Conservation (phyloP, 192 early-diverging fungal genomes). For the Podila epigama region DNA sequence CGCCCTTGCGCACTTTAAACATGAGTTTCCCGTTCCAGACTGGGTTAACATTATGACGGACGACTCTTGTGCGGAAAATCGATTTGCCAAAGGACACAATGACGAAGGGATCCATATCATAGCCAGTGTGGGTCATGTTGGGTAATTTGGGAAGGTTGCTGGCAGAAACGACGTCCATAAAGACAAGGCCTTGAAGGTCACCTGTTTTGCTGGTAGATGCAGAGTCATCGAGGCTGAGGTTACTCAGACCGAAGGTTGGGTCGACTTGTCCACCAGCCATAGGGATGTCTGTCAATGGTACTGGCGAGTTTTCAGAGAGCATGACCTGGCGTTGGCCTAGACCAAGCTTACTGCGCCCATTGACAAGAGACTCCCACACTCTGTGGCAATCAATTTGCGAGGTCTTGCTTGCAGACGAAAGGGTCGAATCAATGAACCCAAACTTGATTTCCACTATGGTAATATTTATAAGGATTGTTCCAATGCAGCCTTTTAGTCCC, state of each 20-base stretch:
- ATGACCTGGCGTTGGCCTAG: constrained; percentile 14
- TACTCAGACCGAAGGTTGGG: not conserved
- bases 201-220: constrained; percentile 7
- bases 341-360: constrained; percentile 16
- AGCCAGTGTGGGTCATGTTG: constrained; percentile 60
- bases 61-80: constrained; percentile 72
- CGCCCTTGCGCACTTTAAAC: constrained; percentile 58
- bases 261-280: constrained; percentile 13
- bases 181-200: constrained; percentile 51
- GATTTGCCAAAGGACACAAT: constrained; percentile 72
- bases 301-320: constrained; percentile 4
- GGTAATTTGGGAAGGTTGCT: constrained; percentile 51
- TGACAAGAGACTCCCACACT: constrained; percentile 13
- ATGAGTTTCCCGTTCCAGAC: constrained; percentile 79
- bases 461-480: no score
- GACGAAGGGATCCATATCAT: constrained; percentile 87
- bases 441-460: constrained; percentile 39
- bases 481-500: no score
- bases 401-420: constrained; percentile 9
- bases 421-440: constrained; percentile 26
- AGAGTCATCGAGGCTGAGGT: constrained; percentile 11
- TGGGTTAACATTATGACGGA: constrained; percentile 74
- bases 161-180: constrained; percentile 58
- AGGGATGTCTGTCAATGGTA: constrained; percentile 30
- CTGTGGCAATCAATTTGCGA: constrained; percentile 21